A percentile compares a stretch with the other conserved stretches of the same genome.
phyloP scores from a whole-genome alignment of 2,329 filamentous ascomycete genomes.

The Alternaria dauci region DNA sequence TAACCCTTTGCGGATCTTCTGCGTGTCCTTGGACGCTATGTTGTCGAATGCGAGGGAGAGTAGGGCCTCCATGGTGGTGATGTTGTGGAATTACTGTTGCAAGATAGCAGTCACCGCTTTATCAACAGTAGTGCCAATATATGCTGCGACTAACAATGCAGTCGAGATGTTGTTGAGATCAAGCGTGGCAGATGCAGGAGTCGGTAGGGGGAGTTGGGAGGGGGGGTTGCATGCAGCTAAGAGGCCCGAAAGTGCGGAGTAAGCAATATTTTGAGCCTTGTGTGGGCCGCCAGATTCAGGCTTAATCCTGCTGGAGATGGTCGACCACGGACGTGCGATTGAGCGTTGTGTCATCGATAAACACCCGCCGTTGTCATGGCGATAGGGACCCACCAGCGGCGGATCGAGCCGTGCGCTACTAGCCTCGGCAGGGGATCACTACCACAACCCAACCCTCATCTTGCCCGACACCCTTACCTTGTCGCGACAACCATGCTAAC shows the following conservation, averaged over 20 bases:
- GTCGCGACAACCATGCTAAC: slow-evolving; percentile 4
- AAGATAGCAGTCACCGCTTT: slow-evolving; percentile 12
- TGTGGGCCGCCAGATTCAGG: slow-evolving; percentile 37
- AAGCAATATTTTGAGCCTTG: slow-evolving; percentile 27
- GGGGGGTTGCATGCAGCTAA: slow-evolving; percentile 41
- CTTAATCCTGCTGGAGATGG: slow-evolving; percentile 18
- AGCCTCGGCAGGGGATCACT: slow-evolving; percentile 14
- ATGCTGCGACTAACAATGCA: slow-evolving; percentile 12
- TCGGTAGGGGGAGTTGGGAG: slow-evolving; percentile 22
- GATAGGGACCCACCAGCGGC: slow-evolving; percentile 17
- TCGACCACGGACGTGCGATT: slow-evolving; percentile 10
- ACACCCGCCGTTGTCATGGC: slow-evolving; percentile 28
- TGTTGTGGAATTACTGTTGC: slow-evolving; percentile 11
- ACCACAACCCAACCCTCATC: slow-evolving; percentile 13
- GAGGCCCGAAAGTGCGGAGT: slow-evolving; percentile 38
- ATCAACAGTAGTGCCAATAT: slow-evolving; percentile 7
- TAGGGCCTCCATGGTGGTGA: slow-evolving; percentile 79
- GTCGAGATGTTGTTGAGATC: slow-evolving; percentile 20
- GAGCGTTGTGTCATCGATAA: slow-evolving; percentile 27
- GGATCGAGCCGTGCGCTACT: slow-evolving; percentile 24
- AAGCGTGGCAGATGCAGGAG: slow-evolving; percentile 25
- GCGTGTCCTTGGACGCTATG: slow-evolving; percentile 87
- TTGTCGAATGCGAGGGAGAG: slow-evolving; percentile 95
- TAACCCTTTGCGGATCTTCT: slow-evolving; percentile 91
- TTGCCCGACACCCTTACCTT: slow-evolving; percentile 17